Percentiles rank a stretch among this genome's conserved stretches.
Evolutionary conservation across 1,139 yeast genomes (phyloP).

Genomic region (Debaryomyces psychrophilus): DNA sequence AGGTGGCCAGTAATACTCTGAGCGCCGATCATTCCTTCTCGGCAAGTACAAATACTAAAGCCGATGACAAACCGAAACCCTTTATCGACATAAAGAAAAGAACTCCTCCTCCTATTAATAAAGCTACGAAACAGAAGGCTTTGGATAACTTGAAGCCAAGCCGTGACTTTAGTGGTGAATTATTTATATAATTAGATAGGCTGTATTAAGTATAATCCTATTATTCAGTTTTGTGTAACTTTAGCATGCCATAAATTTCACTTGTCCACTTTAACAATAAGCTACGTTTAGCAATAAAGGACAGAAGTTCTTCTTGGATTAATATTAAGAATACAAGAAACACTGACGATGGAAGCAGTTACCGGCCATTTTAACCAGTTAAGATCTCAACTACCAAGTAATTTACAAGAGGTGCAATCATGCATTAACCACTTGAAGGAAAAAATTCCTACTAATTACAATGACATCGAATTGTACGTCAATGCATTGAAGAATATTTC

Average conservation of each 20-base stretch:
- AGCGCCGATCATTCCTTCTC: background rate
- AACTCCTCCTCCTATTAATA: slow-evolving; percentile 35
- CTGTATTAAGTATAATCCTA: background rate
- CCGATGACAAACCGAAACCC: background rate
- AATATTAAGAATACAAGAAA: background rate
- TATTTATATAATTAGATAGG: slow-evolving; percentile 24
- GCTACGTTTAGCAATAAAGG: slow-evolving; percentile 2
- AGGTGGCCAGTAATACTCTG: slow-evolving; percentile 11
- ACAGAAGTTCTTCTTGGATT: background rate
- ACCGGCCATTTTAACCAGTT: slow-evolving; percentile 16
- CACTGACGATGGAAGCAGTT: slow-evolving; percentile 14
- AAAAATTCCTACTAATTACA: slow-evolving; percentile 8
- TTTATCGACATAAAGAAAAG: slow-evolving; percentile 15
- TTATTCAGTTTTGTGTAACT: slow-evolving; percentile 11
- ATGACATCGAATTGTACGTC: slow-evolving; percentile 10
- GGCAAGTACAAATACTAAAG: background rate
- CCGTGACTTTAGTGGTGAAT: slow-evolving; percentile 38
- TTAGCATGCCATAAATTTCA: slow-evolving; percentile 1
- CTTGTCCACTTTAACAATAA: slow-evolving; percentile 6
- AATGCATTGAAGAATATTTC: slow-evolving; percentile 9
- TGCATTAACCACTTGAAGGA: slow-evolving; percentile 16
- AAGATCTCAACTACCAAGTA: slow-evolving; percentile 15
- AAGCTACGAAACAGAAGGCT: slow-evolving; percentile 31
- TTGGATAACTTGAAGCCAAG: slow-evolving; percentile 32
- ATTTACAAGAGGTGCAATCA: slow-evolving; percentile 15